Percentiles rank a stretch among this genome's conserved stretches.
Conservation (phyloP, 2,329 filamentous ascomycete genomes). For the Allantophomopsis lycopodina region DNA sequence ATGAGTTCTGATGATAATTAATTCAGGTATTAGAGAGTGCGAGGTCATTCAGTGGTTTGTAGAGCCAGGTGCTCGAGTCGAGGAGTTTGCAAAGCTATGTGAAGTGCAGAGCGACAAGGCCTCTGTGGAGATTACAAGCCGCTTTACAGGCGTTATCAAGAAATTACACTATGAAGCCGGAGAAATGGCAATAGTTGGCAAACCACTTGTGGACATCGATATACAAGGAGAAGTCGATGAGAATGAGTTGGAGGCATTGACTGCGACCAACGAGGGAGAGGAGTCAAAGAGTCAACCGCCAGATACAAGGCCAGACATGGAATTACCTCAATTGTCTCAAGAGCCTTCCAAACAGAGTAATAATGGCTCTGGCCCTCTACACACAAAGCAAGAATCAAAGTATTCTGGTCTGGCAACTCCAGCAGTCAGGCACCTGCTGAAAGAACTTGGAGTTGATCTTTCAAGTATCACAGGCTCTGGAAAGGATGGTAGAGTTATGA, state of each 20-base stretch:
- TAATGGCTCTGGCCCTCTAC: background rate
- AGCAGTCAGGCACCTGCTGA: conserved; percentile 78
- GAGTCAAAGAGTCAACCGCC: conserved; percentile 6
- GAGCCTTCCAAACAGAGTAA: conserved; percentile 3
- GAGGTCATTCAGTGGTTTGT: conserved; percentile 99
- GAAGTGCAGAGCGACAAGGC: conserved; percentile 99
- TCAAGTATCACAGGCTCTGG: conserved; percentile 70
- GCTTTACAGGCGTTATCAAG: conserved; percentile 90
- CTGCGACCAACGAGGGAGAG: conserved; percentile 10
- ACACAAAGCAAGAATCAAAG: conserved; percentile 33
- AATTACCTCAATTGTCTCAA: conserved; percentile 2
- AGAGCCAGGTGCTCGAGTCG: conserved; percentile 83
- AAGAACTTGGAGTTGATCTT: conserved; percentile 68
- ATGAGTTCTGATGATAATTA: too few species aligned
- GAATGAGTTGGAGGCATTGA: conserved; percentile 35
- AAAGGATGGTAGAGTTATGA: conserved; percentile 79
- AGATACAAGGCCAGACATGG: conserved; percentile 2
- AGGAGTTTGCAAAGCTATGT: conserved; percentile 95
- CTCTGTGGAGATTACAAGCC: conserved; percentile 79
- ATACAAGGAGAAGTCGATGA: conserved; percentile 64
- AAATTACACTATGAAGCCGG: conserved; percentile 92
- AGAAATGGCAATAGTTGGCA: conserved; percentile 91
- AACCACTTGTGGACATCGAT: conserved; percentile 90
- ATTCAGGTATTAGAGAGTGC: conserved; percentile 83
- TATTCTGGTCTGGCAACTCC: conserved; percentile 74